phyloP scores from a whole-genome alignment of 1,284 basidiomycete species.

The Ceratobasidium theobromae region DNA sequence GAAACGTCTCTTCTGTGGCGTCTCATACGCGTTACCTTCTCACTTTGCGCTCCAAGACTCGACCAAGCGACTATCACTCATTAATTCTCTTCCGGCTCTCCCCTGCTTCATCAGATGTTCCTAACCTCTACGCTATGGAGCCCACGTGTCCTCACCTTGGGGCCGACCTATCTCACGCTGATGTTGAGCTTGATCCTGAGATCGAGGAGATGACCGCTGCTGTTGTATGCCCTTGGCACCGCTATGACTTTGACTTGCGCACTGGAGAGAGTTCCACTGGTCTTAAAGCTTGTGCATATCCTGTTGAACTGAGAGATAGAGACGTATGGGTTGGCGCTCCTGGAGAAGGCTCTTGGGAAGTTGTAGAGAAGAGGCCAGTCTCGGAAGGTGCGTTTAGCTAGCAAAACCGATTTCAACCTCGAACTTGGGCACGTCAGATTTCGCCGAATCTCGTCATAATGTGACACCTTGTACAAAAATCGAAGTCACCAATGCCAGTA shows the following conservation, averaged over 20 bases:
- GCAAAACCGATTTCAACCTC: not conserved
- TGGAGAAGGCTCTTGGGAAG: conserved; percentile 60
- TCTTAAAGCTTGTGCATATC: conserved; percentile 75
- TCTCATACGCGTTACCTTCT: conserved; percentile 70
- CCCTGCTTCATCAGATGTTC: conserved; percentile 40
- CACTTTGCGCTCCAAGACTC: conserved; percentile 63
- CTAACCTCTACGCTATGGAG: conserved; percentile 82
- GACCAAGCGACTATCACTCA: conserved; percentile 59
- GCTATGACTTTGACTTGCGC: conserved; percentile 71
- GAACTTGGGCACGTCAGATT: not conserved
- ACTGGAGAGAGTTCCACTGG: conserved; percentile 78
- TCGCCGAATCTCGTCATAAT: conserved; percentile 64
- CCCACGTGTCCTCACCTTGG: conserved; percentile 82
- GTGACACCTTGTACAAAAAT: conserved; percentile 36
- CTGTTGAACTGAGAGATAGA: conserved; percentile 57
- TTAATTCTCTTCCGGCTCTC: conserved; percentile 72
- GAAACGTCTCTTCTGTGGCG: conserved; percentile 52
- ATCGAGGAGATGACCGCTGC: conserved; percentile 46
- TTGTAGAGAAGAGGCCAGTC: conserved; percentile 76
- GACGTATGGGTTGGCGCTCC: conserved; percentile 70
- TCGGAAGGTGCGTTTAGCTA: conserved; percentile 64
- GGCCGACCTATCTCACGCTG: conserved; percentile 78
- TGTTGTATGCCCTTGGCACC: conserved; percentile 84
- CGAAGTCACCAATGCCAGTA: conserved; percentile 31
- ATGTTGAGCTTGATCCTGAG: conserved; percentile 65